Evolutionary conservation across 257 asterid genomes (phyloP).

Genomic region (Cinchona pubescens): DNA sequence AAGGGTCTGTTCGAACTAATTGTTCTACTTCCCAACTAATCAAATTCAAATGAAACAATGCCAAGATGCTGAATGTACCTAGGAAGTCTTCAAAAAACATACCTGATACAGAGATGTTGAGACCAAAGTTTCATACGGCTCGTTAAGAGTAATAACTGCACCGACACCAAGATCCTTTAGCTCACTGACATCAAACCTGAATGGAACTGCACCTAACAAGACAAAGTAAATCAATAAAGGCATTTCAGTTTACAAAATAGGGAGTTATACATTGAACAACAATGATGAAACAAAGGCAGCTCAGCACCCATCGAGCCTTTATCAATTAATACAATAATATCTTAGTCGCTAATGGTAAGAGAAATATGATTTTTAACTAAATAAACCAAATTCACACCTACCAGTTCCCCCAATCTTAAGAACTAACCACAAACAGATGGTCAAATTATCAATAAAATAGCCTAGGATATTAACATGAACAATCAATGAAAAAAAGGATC

Average conservation of each 20-base stretch:
- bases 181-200: slow-evolving; percentile 49
- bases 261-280: not conserved
- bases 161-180: slow-evolving; percentile 50
- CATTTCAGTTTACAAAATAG: slow-evolving; percentile 11
- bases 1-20: not conserved
- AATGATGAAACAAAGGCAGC: not conserved
- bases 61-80: not conserved
- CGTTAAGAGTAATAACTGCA: slow-evolving; percentile 56
- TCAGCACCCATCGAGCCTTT: not conserved
- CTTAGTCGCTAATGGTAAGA: not conserved
- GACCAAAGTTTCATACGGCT: slow-evolving; percentile 59
- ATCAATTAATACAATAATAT: not conserved
- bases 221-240: slow-evolving; percentile 40
- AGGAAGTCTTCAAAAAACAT: slow-evolving; percentile 16
- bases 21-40: not conserved
- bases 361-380: not conserved
- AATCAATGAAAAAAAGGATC: not conserved
- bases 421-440: not conserved
- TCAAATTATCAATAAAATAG: not conserved
- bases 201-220: slow-evolving; percentile 61
- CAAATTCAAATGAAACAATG: slow-evolving; percentile 5
- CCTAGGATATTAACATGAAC: too few species aligned
- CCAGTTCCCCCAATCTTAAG: not conserved
- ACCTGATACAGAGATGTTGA: slow-evolving; percentile 50
- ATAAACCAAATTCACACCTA: not conserved